Conservation (phyloP, 208 protist species). For the Trypanosoma rangeli region DNA sequence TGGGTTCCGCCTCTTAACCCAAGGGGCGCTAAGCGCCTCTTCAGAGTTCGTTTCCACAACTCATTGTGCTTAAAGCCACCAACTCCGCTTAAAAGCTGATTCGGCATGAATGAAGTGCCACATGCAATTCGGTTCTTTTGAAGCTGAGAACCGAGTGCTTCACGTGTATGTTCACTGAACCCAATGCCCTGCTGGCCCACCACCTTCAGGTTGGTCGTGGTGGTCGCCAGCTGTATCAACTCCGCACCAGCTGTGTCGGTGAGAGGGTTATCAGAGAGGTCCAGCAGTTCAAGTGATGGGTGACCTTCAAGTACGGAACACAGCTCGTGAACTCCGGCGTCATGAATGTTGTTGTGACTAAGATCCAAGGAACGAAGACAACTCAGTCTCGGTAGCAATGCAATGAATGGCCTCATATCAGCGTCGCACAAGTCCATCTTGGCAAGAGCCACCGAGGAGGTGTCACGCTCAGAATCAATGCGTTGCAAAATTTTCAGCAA, state of each 20-base stretch:
- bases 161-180: conserved; percentile 28
- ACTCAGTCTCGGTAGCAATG: conserved; percentile 52
- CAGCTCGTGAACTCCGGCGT: conserved; percentile 36
- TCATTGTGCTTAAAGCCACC: neutral
- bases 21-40: neutral
- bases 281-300: conserved; percentile 42
- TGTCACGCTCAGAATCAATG: conserved; percentile 15
- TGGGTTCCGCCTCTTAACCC: neutral
- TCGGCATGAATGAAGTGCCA: neutral
- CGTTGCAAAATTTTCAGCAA: conserved; percentile 36
- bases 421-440: conserved; percentile 44
- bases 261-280: conserved; percentile 62
- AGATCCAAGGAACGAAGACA: conserved; percentile 59
- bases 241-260: conserved; percentile 32
- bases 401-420: conserved; percentile 36
- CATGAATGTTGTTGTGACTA: conserved; percentile 48
- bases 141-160: conserved; percentile 6
- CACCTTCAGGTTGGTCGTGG: conserved; percentile 34
- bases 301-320: conserved; percentile 34
- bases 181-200: conserved; percentile 39
- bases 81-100: neutral
- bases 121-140: neutral
- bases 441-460: conserved; percentile 31
- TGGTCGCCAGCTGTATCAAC: conserved; percentile 40
- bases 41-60: neutral